phyloP scores from a whole-genome alignment of 768 basidiomycete genomes.

The Fomitopsis serialis region DNA sequence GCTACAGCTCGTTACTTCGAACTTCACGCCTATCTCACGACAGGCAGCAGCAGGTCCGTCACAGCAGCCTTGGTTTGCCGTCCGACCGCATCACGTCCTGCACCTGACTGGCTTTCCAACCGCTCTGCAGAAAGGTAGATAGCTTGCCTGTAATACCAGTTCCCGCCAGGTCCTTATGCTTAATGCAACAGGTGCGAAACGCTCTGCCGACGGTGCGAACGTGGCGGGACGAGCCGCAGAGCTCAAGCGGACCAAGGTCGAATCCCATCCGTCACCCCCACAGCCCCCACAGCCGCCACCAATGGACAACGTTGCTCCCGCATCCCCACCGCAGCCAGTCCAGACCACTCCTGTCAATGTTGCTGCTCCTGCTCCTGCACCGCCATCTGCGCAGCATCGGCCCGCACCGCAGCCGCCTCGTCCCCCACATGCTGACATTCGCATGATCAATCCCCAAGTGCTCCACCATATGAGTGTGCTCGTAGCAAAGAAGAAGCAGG shows the following conservation, averaged over 20 bases:
- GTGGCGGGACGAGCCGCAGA: conserved; percentile 9
- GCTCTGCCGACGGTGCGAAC: conserved; percentile 4
- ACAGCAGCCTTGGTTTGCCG: conserved; percentile 53
- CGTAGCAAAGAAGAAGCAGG: too few species aligned
- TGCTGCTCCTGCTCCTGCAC: neutral
- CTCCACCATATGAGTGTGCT: too few species aligned
- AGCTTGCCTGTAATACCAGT: neutral
- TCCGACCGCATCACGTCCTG: conserved; percentile 40
- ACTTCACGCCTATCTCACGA: neutral
- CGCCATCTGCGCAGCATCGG: neutral
- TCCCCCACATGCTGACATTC: neutral
- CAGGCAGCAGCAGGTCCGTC: conserved; percentile 31
- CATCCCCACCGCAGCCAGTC: neutral
- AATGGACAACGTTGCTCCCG: neutral
- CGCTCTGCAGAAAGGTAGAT: conserved; percentile 28
- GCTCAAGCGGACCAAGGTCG: conserved; percentile 5
- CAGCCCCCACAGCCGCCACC: conserved; percentile 6
- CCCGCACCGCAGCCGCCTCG: neutral
- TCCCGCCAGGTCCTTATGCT: neutral
- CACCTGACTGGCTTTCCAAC: conserved; percentile 45
- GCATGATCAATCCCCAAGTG: too few species aligned
- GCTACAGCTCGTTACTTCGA: neutral
- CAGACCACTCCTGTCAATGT: too few species aligned
- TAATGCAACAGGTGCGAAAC: conserved; percentile 7
- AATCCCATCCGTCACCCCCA: neutral